Percentiles rank a stretch among this genome's conserved stretches.
Conservation (phyloP, 148 eudicot genomes). For the Chenopodium album region DNA sequence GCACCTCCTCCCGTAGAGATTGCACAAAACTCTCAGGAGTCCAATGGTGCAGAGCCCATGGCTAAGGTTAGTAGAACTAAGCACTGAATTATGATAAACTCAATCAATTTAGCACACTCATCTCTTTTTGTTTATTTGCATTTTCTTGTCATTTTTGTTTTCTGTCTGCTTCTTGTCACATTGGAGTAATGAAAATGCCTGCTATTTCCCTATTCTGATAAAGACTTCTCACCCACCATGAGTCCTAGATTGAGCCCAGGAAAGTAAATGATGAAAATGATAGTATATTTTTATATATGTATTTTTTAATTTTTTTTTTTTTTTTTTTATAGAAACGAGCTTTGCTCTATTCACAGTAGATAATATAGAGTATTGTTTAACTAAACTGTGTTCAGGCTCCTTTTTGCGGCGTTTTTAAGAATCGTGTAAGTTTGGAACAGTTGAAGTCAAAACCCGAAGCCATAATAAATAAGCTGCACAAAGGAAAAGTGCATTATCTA, state of each 20-base stretch:
- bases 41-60: constrained; percentile 44
- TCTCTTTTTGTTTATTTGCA: not conserved
- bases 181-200: constrained; percentile 3
- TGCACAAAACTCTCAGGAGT: constrained; percentile 51
- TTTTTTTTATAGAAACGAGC: not conserved
- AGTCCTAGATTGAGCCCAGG: constrained; percentile 11
- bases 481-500: not conserved
- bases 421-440: not conserved
- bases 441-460: constrained; percentile 2
- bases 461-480: not conserved
- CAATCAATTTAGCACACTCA: not conserved
- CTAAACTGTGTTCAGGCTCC: not conserved
- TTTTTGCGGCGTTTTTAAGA: not conserved
- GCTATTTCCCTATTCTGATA: constrained; percentile 18
- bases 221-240: constrained; percentile 25
- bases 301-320: too few relatives aligned
- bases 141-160: not conserved
- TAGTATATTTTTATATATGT: not conserved
- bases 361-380: not conserved
- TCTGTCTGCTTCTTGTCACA: not conserved
- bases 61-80: constrained; percentile 44
- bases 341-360: not conserved
- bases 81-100: too few relatives aligned
- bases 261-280: constrained; percentile 15
- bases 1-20: constrained; percentile 27